phyloP scores from a whole-genome alignment of 202 grass and related monocot genomes.

The Bolboschoenoplectus hybrid region DNA sequence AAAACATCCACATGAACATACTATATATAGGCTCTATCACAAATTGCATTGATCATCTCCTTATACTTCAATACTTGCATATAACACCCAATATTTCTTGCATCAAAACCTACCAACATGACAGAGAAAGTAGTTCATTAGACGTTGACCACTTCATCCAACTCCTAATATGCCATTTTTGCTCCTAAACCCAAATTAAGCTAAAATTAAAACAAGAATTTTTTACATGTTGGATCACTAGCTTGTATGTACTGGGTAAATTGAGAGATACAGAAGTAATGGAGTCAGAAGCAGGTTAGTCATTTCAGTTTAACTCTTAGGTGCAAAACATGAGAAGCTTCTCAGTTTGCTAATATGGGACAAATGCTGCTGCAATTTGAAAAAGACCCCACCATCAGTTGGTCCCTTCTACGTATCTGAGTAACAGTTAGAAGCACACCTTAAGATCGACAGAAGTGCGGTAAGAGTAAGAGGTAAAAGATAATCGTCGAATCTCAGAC shows the following conservation, averaged over 20 bases:
- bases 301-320: not conserved
- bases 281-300: not conserved
- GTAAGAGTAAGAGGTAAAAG: conserved; percentile 90
- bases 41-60: not conserved
- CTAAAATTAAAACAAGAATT: not conserved
- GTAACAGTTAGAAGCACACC: conserved; percentile 45
- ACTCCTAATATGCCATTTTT: not conserved
- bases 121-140: not conserved
- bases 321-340: conserved; percentile 12
- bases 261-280: not conserved
- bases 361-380: conserved; percentile 7
- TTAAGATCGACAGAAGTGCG: conserved; percentile 99
- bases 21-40: not conserved
- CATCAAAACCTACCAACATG: not conserved
- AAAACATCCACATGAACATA: not conserved
- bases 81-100: not conserved
- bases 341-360: conserved; percentile 15
- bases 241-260: not conserved
- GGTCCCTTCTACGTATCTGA: not conserved
- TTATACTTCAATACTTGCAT: conserved; percentile 22
- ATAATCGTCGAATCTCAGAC: conserved; percentile 88
- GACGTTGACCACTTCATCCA: not conserved
- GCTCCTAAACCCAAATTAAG: not conserved
- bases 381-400: not conserved
- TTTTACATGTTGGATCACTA: not conserved